These are phyloP conservation scores for Rhypophila decipiens DNA, from an alignment of 495 filamentous ascomycete species.

Conservation along the genomic window DNA sequence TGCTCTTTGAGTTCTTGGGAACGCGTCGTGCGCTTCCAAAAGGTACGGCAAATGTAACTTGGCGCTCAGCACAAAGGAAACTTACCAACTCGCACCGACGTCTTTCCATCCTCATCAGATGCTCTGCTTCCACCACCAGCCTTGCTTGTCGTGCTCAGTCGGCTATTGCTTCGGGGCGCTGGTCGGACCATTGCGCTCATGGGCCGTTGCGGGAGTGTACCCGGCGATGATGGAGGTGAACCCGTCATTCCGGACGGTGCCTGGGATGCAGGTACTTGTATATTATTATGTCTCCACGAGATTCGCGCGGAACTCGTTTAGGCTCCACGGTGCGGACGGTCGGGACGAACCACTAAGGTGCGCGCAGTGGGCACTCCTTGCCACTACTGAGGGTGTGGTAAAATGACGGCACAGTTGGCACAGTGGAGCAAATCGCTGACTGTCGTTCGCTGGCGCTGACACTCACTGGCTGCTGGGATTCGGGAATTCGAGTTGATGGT, in stretches of 20 bases:
- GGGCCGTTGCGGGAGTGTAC: slow-evolving; percentile 55
- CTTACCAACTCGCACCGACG: slow-evolving; percentile 99
- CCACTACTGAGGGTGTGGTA: background rate
- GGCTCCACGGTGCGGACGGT: too few relatives aligned
- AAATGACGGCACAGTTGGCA: slow-evolving; percentile 1
- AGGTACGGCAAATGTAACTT: background rate
- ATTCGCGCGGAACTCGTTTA: too few relatives aligned
- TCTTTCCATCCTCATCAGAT: slow-evolving; percentile 90
- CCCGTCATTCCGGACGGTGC: slow-evolving; percentile 46
- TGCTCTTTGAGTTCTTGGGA: background rate
- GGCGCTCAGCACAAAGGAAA: too few relatives aligned
- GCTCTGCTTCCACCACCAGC: slow-evolving; percentile 73
- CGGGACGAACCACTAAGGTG: background rate
- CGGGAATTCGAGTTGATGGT: slow-evolving; percentile 1
- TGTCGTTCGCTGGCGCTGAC: too few relatives aligned
- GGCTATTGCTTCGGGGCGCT: slow-evolving; percentile 71
- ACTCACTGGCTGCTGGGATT: background rate
- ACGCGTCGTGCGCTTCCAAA: background rate
- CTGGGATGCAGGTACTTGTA: too few relatives aligned
- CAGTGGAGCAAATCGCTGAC: too few relatives aligned
- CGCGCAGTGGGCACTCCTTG: background rate
- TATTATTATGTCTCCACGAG: too few relatives aligned
- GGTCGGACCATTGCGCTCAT: slow-evolving; percentile 82
- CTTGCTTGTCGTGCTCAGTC: slow-evolving; percentile 82
- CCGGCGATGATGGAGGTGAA: slow-evolving; percentile 51